Evolutionary conservation across 1,284 basidiomycete species (phyloP).

Genomic region (Porphyrellus sp.): DNA sequence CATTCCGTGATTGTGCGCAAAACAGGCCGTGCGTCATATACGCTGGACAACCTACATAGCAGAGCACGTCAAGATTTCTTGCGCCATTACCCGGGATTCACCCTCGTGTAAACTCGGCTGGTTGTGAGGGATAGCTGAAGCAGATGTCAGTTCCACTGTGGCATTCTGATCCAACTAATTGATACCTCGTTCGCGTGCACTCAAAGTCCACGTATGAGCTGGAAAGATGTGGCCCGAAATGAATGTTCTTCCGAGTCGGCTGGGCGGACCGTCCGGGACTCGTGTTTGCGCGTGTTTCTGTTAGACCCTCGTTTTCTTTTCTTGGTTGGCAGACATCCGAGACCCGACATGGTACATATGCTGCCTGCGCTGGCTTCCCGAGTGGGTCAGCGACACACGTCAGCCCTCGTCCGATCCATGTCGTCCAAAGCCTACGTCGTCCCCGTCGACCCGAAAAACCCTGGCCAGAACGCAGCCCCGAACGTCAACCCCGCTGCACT

Average conservation of each 20-base stretch:
- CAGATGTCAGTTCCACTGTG: no score
- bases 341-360: constrained; percentile 25
- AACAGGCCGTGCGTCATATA: neutral
- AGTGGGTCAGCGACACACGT: constrained; percentile 21
- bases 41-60: no score
- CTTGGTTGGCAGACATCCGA: constrained; percentile 15
- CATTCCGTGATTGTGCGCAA: neutral
- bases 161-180: no score
- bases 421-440: constrained; percentile 43
- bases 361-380: constrained; percentile 17
- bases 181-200: no score
- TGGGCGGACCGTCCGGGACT: neutral
- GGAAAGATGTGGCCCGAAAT: no score
- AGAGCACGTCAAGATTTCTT: no score
- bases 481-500: constrained; percentile 39
- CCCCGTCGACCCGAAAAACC: constrained; percentile 41
- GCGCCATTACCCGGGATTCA: no score
- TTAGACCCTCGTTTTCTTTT: neutral
- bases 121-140: no score
- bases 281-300: constrained; percentile 13
- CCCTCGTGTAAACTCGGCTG: no score
- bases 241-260: no score
- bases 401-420: constrained; percentile 32
- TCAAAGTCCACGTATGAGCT: no score
- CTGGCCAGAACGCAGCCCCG: constrained; percentile 22